Percentiles rank a stretch among this genome's conserved stretches.
Evolutionary conservation across 306 rosid genomes (phyloP).

Genomic region (Fragaria nilgerrensis): DNA sequence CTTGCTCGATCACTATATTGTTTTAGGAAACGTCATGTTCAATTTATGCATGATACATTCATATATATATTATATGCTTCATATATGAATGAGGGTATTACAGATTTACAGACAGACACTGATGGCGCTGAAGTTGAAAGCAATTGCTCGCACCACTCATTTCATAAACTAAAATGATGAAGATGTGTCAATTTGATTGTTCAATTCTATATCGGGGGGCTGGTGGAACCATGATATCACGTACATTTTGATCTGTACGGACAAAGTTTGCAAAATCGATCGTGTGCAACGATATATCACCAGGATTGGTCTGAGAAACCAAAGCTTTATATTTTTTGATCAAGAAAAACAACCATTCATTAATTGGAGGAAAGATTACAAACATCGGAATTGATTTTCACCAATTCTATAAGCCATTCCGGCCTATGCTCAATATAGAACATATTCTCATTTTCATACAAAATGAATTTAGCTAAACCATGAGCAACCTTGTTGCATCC

Average conservation of each 20-base stretch:
- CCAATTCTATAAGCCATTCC: too few species aligned
- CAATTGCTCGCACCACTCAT: neutral
- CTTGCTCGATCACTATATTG: neutral
- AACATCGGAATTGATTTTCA: too few species aligned
- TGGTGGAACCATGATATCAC: neutral
- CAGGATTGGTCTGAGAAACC: too few species aligned
- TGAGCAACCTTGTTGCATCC: too few species aligned
- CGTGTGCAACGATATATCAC: neutral
- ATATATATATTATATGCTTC: neutral
- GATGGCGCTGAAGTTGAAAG: neutral
- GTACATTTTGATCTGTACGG: neutral
- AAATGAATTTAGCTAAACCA: too few species aligned
- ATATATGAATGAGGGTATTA: neutral
- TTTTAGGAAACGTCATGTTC: neutral
- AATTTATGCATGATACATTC: neutral
- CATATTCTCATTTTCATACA: too few species aligned
- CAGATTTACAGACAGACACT: neutral
- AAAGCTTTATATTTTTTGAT: too few species aligned
- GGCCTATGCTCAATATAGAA: too few species aligned
- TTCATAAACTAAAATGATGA: neutral
- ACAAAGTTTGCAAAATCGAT: conserved; percentile 32
- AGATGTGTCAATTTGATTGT: neutral
- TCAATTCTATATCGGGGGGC: neutral
- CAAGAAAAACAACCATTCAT: too few species aligned
- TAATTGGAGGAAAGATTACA: too few species aligned